Evolutionary conservation across 176 grass and related monocot species (phyloP), one percentile per base, ranked within the genome.

Genomic region (Raddia guianensis): DNA sequence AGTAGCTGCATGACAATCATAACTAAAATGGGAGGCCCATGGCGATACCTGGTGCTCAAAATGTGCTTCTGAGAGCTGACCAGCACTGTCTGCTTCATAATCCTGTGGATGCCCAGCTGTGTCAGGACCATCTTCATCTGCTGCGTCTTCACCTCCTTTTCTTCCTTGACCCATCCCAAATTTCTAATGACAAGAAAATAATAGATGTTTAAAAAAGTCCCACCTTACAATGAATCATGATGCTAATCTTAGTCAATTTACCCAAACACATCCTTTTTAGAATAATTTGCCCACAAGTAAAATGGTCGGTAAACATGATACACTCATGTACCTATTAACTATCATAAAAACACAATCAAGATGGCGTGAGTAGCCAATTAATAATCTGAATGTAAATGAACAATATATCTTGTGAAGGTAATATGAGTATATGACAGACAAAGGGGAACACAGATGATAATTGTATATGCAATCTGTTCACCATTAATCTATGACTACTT

Each of bases 51-150:
- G 84, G 49, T 75, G 62, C 47, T 80, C 84, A 67, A 37, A 50
- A 42, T 74, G 77, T 51, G 70, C 51, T 68, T 86, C 84, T 1
- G 70, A 68, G 48, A 6, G 15, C 6, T 74, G 83, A 51, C 44
- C 1, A 21, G 43, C 1, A 1, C 78, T 78, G 50, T 82, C 87
- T 62, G 66, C 50, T 67, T 81, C 87, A 73, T 66, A n/a, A n/a
- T n/a, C n/a, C n/a, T n/a, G n/a, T n/a, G n/a, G n/a, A n/a, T n/a
- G n/a, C n/a, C n/a, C n/a, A 77, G 18, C 12, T 54, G 63, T 80
- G 76, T 80, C 83, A 73, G 78, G 66, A 19, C 64, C 78, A 73
- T 86, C 66, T 89, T 89, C 87, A 18, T 89, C 66, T 48, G 42
- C 82, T 42, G 57, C 48, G 6, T 81, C 53, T 18, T 88, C 87